Evolutionary conservation across 2,329 filamentous ascomycete genomes (phyloP).

Genomic region (Coniochaeta sp.): DNA sequence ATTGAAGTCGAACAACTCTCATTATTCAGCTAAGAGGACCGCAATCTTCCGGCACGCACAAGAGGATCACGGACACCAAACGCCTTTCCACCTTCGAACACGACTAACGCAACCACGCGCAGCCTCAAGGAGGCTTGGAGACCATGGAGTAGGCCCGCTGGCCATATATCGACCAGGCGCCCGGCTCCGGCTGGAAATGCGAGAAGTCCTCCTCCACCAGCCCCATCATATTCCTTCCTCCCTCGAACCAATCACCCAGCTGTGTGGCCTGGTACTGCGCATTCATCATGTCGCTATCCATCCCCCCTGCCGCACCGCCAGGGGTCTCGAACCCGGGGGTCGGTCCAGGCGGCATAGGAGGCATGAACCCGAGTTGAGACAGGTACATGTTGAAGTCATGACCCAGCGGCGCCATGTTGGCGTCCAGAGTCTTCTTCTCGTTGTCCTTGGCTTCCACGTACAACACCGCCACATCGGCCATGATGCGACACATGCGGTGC

Average conservation of each 20-base stretch:
- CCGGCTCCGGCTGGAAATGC: constrained; percentile 24
- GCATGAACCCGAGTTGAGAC: constrained; percentile 56
- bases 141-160: not conserved
- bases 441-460: constrained; percentile 53
- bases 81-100: too few species aligned
- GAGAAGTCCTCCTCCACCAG: constrained; percentile 55
- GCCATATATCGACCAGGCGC: constrained; percentile 8
- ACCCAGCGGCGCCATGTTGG: constrained; percentile 41
- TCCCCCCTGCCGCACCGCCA: constrained; percentile 2
- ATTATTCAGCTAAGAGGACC: too few species aligned
- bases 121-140: not conserved
- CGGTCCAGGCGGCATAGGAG: constrained; percentile 23
- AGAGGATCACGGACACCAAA: too few species aligned
- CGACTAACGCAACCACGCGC: too few species aligned
- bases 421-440: constrained; percentile 30
- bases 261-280: constrained; percentile 29
- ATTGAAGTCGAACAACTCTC: too few species aligned
- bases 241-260: constrained; percentile 59
- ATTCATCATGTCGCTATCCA: constrained; percentile 6
- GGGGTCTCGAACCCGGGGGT: constrained; percentile 1
- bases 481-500: constrained; percentile 54
- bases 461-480: constrained; percentile 52
- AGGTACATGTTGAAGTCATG: constrained; percentile 60
- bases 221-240: constrained; percentile 58
- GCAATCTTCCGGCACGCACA: too few species aligned